Evolutionary conservation across 805 yeast species (phyloP).

Genomic region (Candida ficus): DNA sequence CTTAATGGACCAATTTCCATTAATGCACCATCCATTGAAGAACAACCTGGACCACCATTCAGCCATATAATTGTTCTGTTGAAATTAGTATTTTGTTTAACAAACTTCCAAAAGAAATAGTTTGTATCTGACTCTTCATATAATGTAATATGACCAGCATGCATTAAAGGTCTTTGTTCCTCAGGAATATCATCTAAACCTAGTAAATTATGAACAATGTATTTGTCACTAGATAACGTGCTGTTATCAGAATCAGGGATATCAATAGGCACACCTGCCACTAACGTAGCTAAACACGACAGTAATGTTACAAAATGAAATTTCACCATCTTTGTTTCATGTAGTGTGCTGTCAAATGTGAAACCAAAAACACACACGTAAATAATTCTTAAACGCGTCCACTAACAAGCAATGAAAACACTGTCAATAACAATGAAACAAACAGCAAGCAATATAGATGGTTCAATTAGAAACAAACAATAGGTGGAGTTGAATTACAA

Average conservation of each 20-base stretch:
- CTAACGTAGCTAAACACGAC: neutral
- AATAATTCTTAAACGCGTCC: no score
- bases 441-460: no score
- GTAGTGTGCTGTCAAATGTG: no score
- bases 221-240: slow-evolving; percentile 12
- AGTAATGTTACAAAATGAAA: neutral
- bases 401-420: no score
- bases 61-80: slow-evolving; percentile 73
- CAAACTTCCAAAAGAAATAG: slow-evolving; percentile 27
- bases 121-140: slow-evolving; percentile 16
- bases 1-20: slow-evolving; percentile 91
- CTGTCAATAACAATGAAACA: no score
- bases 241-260: neutral
- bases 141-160: slow-evolving; percentile 35
- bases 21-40: slow-evolving; percentile 95
- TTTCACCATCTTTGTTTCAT: neutral
- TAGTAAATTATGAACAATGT: slow-evolving; percentile 17
- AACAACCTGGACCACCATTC: slow-evolving; percentile 98
- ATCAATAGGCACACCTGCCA: slow-evolving; percentile 14
- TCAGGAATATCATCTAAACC: slow-evolving; percentile 18
- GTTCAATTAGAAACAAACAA: no score
- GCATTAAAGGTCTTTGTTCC: slow-evolving; percentile 34
- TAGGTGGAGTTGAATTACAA: no score
- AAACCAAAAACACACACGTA: no score
- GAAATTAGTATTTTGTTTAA: slow-evolving; percentile 13